Conservation (phyloP, 2,329 filamentous ascomycete genomes). For the Aaosphaeria pasadenensis region DNA sequence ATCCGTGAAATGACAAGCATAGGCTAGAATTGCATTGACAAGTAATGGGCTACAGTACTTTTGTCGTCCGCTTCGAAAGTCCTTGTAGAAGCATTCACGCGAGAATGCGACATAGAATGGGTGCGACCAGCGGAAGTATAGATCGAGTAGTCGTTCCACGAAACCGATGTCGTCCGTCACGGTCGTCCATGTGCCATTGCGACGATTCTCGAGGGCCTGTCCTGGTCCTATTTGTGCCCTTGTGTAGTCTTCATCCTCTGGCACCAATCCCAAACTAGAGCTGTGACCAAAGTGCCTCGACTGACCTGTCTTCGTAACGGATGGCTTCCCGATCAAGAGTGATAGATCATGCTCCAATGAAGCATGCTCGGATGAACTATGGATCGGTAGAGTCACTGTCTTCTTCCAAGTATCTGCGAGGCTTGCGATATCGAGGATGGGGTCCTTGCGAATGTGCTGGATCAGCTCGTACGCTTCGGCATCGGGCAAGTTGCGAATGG, state of each 20-base stretch:
- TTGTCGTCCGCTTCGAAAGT: slow-evolving; percentile 59
- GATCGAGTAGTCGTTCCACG: slow-evolving; percentile 60
- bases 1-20: slow-evolving; percentile 67
- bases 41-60: slow-evolving; percentile 67
- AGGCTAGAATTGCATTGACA: slow-evolving; percentile 63
- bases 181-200: slow-evolving; percentile 53
- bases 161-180: slow-evolving; percentile 58
- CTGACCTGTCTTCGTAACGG: slow-evolving; percentile 29
- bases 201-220: slow-evolving; percentile 10
- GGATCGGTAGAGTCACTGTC: slow-evolving; percentile 32
- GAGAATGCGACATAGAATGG: slow-evolving; percentile 71
- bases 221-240: slow-evolving; percentile 3
- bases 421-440: slow-evolving; percentile 36
- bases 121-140: slow-evolving; percentile 72
- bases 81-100: slow-evolving; percentile 66
- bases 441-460: slow-evolving; percentile 41
- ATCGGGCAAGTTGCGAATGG: slow-evolving; percentile 45
- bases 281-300: slow-evolving; percentile 38
- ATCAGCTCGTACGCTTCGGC: slow-evolving; percentile 42
- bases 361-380: slow-evolving; percentile 16
- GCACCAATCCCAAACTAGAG: slow-evolving; percentile 34
- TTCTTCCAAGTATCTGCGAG: slow-evolving; percentile 41
- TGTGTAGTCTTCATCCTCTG: slow-evolving; percentile 32
- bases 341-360: slow-evolving; percentile 36
- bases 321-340: slow-evolving; percentile 35